Conservation (phyloP, 2,329 filamentous ascomycete genomes). For the Ploettnerulaceae sp. region DNA sequence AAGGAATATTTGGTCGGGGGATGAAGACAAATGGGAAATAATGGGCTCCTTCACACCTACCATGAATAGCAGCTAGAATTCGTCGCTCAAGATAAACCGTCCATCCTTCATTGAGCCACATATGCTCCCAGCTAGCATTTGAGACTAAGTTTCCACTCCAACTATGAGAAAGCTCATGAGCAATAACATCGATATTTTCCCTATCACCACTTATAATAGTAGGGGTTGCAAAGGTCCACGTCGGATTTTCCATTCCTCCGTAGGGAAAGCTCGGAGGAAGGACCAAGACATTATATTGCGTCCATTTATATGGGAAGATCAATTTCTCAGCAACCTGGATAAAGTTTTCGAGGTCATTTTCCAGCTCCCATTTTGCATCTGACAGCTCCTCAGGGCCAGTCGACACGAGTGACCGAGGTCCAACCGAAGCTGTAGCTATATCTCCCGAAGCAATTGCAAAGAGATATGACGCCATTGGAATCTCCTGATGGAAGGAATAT, state of each 20-base stretch:
- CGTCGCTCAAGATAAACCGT: constrained; percentile 91
- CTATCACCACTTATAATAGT: constrained; percentile 88
- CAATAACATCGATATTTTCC: constrained; percentile 94
- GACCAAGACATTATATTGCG: constrained; percentile 88
- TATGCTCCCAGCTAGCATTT: constrained; percentile 77
- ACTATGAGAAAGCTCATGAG: constrained; percentile 71
- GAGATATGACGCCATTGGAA: constrained; percentile 90
- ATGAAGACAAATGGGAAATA: too few relatives aligned
- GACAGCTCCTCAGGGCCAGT: constrained; percentile 83
- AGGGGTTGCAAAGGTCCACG: constrained; percentile 92
- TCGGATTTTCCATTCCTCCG: constrained; percentile 87
- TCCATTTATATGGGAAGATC: constrained; percentile 89
- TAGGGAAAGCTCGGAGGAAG: constrained; percentile 88
- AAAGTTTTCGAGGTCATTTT: constrained; percentile 86
- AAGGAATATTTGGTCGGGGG: too few relatives aligned
- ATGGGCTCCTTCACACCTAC: too few relatives aligned
- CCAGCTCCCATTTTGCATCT: constrained; percentile 85
- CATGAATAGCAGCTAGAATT: constrained; percentile 71
- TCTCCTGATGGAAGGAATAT: constrained; percentile 83
- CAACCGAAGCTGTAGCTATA: constrained; percentile 78
- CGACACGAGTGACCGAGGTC: constrained; percentile 76
- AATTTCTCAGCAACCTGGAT: constrained; percentile 77
- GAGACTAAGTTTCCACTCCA: constrained; percentile 89
- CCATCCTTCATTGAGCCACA: constrained; percentile 78
- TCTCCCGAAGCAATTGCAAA: constrained; percentile 90